phyloP scores from a whole-genome alignment of 78 protist species.

The Thecamonas trahens region DNA sequence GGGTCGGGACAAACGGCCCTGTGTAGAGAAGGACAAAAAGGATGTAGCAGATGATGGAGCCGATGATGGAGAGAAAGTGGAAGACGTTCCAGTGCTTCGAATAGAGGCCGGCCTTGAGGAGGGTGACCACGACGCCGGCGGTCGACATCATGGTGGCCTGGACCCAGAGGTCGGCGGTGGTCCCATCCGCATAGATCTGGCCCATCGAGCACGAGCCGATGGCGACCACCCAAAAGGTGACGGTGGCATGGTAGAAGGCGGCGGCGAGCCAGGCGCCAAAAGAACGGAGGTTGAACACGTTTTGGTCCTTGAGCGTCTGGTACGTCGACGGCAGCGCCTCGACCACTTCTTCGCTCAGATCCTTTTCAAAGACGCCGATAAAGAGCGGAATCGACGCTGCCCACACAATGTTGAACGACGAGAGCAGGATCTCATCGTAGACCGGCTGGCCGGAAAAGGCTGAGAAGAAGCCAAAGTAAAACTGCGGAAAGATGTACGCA shows the following conservation, averaged over 20 bases:
- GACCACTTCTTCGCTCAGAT: background rate
- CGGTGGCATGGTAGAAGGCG: background rate
- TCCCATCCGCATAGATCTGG: too few relatives aligned
- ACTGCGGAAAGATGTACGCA: conserved; percentile 13
- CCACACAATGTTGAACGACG: conserved; percentile 21
- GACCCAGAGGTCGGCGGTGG: too few relatives aligned
- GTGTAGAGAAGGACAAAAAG: too few relatives aligned
- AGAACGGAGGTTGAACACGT: background rate
- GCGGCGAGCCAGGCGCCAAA: background rate
- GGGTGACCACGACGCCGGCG: too few relatives aligned
- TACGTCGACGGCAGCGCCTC: background rate
- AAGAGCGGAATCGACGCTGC: conserved; percentile 18
- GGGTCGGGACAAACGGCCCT: too few relatives aligned
- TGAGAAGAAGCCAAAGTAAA: conserved; percentile 20
- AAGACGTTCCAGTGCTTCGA: too few relatives aligned
- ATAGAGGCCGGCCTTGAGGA: too few relatives aligned
- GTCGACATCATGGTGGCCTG: too few relatives aligned
- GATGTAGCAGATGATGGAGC: too few relatives aligned
- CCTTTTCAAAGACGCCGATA: conserved; percentile 19
- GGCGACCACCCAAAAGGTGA: background rate
- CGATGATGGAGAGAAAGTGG: too few relatives aligned
- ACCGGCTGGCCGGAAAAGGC: conserved; percentile 27
- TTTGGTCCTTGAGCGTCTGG: background rate
- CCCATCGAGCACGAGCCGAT: too few relatives aligned
- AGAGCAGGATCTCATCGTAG: background rate